Evolutionary conservation across 2,329 filamentous ascomycete species (phyloP), one percentile per base, ranked within the genome.

Genomic region (Myriosclerotinia curreyana): DNA sequence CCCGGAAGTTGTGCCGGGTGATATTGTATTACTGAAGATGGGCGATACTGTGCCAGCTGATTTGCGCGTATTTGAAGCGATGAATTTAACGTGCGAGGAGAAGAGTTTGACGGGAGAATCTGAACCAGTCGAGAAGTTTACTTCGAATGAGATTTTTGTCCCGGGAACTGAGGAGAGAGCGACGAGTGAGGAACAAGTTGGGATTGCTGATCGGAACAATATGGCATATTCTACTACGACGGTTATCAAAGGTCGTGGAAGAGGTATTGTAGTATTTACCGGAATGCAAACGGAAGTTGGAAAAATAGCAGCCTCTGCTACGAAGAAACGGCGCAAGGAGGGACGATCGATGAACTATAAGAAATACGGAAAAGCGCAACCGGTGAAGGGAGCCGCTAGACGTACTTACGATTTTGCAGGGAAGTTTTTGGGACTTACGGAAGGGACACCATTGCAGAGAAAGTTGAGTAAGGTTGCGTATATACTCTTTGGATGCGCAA

Each of bases 21-120:
- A 99, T 74, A 86, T 99, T 68, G 91, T 97, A 64, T 86, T 98
- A 66, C 83, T 98, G 60, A 90, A 92, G 62, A 94, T 94, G 3
- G 95, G 95, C 60, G 95, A 98, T 79, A 98, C 96, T 78, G 91
- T 98, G 56, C 93, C 95, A 2, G 95, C 94, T 0, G 95, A 99
- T 74, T 83, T 97, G 22, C 76, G 80, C 66, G 52, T 69, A 77
- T 82, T 82, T 66, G 80, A 83, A 68, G 79, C 76, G 38, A 83
- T 86, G 78, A 86, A 87, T 70, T 78, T 84, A 44, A 82, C 83
- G 65, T 86, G 83, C 67, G 92, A 98, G 69, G 95, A 99, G 79
- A 96, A 92, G 74, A 98, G 97, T 91, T 92, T 99, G 59, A 99
- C 95, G 3, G 95, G 95, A 66, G 95, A 99, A 78, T 90, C 94